Evolutionary conservation across 2,329 filamentous ascomycete genomes (phyloP), one percentile per base, ranked within the genome.

Genomic region (Botryotinia calthae): DNA sequence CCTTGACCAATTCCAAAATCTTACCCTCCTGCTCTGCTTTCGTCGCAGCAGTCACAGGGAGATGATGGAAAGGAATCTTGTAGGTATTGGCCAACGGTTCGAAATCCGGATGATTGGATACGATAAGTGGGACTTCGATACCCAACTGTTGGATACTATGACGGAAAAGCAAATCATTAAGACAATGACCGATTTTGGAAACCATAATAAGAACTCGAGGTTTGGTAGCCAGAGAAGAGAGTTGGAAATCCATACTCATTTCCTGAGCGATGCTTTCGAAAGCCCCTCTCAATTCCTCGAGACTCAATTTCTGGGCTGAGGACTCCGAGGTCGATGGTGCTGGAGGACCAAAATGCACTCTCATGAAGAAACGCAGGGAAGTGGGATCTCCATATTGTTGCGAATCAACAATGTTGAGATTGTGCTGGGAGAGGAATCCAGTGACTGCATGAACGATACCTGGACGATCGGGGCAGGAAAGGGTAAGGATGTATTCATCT

Each of bases 401-500:
- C 76, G 94, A 88, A 83, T 96, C 92, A 76, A 95, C 85, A 81
- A 96, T 93, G 83, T 94, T 96, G 83, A 95, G 87, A 78, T 89
- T 87, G 82, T 93, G 88, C 75, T 87, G 83, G 64, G 92, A 91
- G 75, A 96, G 88, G 78, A 95, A 86, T 75, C 90, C 92, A 12
- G 93, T 95, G 76, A 96, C 93, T 72, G 92, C 91, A 82, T 95
- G 92, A 75, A 96, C 91, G 81, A 96, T 95, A 81, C 93, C 93
- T 40, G 93, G 88, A 84, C 92, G 91, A 84, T 96, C 93, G 70
- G 93, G 92, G 84, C 93, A 95, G 71, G 92, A 94, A 75, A 96
- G 87, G 42, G 93, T 95, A 78, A 96, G 88, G 81, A 93, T 91
- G 83, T 76, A 79, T 59, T 80, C 79, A 28, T 76, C 74, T 46